Base-by-base conservation (phyloP, 495 filamentous ascomycete species). In the Penicillium roqueforti region DNA sequence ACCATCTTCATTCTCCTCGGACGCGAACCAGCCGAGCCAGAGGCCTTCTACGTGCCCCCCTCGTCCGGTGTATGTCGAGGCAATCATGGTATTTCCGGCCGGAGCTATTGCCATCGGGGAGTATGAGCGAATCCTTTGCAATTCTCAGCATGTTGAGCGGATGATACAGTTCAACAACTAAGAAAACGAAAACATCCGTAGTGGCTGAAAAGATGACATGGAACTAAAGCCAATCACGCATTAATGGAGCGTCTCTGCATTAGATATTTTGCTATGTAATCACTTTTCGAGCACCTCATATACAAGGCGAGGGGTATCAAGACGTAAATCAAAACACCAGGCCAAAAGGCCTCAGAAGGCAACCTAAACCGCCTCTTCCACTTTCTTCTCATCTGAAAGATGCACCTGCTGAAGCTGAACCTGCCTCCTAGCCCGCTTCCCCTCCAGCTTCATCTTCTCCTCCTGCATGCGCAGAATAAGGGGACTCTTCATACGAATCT, bases 381-480 rank as follows among this genome's bases (percentile, higher is more conserved):
- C 57, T 47, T 54, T 57, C 5, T 32, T 39, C 16, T 11, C 22
- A 19, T 39, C 23, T 1, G 14, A 9, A 23, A 6, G 22, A 4
- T 28, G 18, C 25, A 25, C 36, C 25, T 50, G 42, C 18, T 55
- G 41, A 23, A 31, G 23, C 36, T 42, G 44, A 8, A 54, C 38
- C 41, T 16, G 37, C 48, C 51, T 60, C 13, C 40, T 55, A 26
- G 55, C 62, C 18, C 66, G 56, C 61, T 70, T 77, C 23, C 70
- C 73, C 53, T 88, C 85, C 32, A 82, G 63, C 66, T 72, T 82
- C 57, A 77, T 81, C 65, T 81, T 79, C 53, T 92, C 87, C 63
- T 83, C 84, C 54, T 86, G 78, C 83, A 95, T 84, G 43, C 73
- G 67, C 53, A 76, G 66, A 48, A 95, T 89, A 19, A 92, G 70